A percentile compares a stretch with the other conserved stretches of the same genome.
These are phyloP conservation scores for Halenospora varia DNA, from an alignment of 495 filamentous ascomycete genomes.

Conservation along the genomic window DNA sequence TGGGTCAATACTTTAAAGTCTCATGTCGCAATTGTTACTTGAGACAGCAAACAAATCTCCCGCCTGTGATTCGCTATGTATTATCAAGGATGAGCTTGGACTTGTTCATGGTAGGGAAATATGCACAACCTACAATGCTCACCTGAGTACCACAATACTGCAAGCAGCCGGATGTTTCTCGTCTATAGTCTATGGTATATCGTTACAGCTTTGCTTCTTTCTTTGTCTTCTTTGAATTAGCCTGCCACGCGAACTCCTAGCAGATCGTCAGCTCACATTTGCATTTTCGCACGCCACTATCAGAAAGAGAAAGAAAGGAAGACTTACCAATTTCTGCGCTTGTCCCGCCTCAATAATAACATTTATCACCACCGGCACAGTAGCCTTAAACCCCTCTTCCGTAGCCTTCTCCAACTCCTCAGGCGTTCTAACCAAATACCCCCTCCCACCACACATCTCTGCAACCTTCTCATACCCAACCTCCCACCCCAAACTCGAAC, in stretches of 20 bases:
- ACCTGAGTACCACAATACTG: background rate
- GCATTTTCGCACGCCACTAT: background rate
- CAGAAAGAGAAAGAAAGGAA: background rate
- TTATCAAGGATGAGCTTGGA: too few relatives aligned
- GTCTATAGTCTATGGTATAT: background rate
- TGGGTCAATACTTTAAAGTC: too few relatives aligned
- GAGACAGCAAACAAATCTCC: too few relatives aligned
- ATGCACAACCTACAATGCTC: conserved; percentile 25
- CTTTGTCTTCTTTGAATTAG: conserved; percentile 22
- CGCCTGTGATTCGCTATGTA: too few relatives aligned
- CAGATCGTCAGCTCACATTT: conserved; percentile 2
- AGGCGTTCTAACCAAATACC: conserved; percentile 49
- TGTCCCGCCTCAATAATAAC: conserved; percentile 55
- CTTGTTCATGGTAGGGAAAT: background rate
- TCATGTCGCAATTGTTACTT: too few relatives aligned
- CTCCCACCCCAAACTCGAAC: conserved; percentile 54
- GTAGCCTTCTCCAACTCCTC: conserved; percentile 50
- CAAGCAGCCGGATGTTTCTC: background rate
- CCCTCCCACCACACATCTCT: conserved; percentile 51
- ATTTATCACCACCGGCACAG: conserved; percentile 52
- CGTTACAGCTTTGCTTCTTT: conserved; percentile 16
- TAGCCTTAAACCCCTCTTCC: conserved; percentile 44
- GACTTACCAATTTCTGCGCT: conserved; percentile 42
- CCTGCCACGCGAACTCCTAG: conserved; percentile 26
- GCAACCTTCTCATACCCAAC: conserved; percentile 57